Base-by-base conservation (phyloP, 768 basidiomycete genomes). In the Tulasnella sp. region DNA sequence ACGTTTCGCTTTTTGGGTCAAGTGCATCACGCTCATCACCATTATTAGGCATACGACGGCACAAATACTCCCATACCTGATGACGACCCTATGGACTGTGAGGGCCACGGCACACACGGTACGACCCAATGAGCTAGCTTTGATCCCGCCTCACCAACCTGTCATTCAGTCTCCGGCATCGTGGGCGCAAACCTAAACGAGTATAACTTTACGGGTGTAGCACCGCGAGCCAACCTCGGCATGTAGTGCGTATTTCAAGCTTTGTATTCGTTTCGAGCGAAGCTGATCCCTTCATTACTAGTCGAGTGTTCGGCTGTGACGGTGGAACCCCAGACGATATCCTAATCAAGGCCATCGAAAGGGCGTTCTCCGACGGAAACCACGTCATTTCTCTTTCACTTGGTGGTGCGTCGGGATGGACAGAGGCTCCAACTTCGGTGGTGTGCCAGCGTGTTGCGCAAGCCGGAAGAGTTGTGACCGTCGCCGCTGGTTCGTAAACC, bases 181-280 rank as follows among this genome's bases (percentile, higher is more conserved):
- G 34, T 48, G n/a, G 46, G 46, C 29, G 46, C 46, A 15, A 48
- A 19, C 46, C 6, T 32, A 31, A 48, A 31, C 12, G 46, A 48
- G 31, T 82, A 77, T 71, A 79, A 79, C 67, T 77, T 85, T 63
- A 79, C 77, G 45, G 85, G 85, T 56, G 83, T 83, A 36, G 83
- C 84, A 2, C 82, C 75, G 57, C 72, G 74, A 0, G 79, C 82
- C 0, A 74, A 74, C 1, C 66, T 84, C 37, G 74, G 46, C 34
- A 32, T 32, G 34, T 48, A 48, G 46, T 48, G 23, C 17, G 46
- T 48, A 8, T 9, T 29, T 3, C 3, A 7, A 31, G n/a, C 19
- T 48, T 48, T 12, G 17, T 31, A 8, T 6, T 29, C 34, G 21
- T 9, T 19, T 48, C 2, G 23, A 48, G 25, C 41, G n/a, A 6